Base-by-base conservation (phyloP, 2,329 filamentous ascomycete species). In the Onygenales sp. region DNA sequence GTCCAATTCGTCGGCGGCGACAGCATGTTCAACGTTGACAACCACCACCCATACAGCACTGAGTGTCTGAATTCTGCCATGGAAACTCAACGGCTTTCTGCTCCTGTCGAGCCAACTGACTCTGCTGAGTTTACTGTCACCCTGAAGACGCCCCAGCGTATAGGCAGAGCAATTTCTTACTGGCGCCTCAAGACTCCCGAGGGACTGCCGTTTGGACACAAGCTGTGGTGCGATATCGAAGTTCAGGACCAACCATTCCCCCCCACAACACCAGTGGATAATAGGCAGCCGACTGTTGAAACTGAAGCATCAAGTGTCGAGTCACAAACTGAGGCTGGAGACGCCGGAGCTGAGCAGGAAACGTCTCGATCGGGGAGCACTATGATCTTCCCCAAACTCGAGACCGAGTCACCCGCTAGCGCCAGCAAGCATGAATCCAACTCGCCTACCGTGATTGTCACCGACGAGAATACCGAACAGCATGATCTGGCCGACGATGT, bases 331-430 rank as follows among this genome's bases (percentile, higher is more conserved):
- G 34, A 49, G 58, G 40, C 52, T 60, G 51, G 59, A 62, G 66
- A 65, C 27, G 57, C 61, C 8, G 65, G 72, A 49, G 61, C 9
- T 2, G 17, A 17, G 8, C 34, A 68, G 42, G 62, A 67, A 33
- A 67, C 73, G 57, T 64, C 69, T 48, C 58, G 67, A 47, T 63
- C 63, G 6, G 64, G 72, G 52, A 88, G 85, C 71, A 83, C 84
- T 63, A 96, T 97, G 90, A 91, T 97, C 66, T 97, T 97, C 80
- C 93, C 93, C 56, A 95, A 87, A 70, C 80, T 97, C 40, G 90
- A 95, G 62, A 95, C 94, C 74, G 93, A 97, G 72, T 95, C 90
- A 8, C 89, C 91, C 2, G 77, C 82, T 45, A 27, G 21, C 10
- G 79, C 85, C 17, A 95, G 89, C 73, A 80, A 87, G n/a, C 84